Percentiles rank a stretch among this genome's conserved stretches.
Conservation (phyloP, 148 eudicot genomes). For the Bassia scoparia region DNA sequence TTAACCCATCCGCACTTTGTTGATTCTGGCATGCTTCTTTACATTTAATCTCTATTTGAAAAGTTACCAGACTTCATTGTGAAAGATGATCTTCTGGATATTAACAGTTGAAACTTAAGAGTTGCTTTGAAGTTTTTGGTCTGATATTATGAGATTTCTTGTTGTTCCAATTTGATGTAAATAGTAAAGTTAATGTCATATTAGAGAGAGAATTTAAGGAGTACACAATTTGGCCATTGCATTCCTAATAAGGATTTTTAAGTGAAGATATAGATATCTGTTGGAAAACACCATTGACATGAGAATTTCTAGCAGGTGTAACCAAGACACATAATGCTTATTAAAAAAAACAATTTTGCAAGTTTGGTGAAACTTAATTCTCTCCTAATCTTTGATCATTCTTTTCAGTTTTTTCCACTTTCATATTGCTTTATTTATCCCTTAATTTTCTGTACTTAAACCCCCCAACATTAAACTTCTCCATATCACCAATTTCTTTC, state of each 20-base stretch:
- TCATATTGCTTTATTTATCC: conserved; percentile 30
- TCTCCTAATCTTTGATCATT: conserved; percentile 46
- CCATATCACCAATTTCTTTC: conserved; percentile 10
- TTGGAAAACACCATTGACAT: conserved; percentile 33
- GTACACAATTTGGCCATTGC: conserved; percentile 17
- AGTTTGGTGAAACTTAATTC: conserved; percentile 43
- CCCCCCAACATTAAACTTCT: conserved; percentile 13
- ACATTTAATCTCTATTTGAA: no score
- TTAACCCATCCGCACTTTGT: no score
- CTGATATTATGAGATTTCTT: not conserved
- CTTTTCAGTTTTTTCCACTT: conserved; percentile 31
- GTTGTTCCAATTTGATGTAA: not conserved
- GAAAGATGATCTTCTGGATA: no score
- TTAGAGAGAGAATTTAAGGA: conserved; percentile 4
- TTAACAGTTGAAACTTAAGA: no score
- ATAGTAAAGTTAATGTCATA: not conserved
- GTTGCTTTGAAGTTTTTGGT: not conserved
- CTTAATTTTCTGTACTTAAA: conserved; percentile 22
- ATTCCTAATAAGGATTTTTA: conserved; percentile 18
- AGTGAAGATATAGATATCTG: conserved; percentile 26
- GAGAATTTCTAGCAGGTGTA: conserved; percentile 29
- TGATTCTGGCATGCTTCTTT: no score
- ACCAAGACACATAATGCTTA: conserved; percentile 12
- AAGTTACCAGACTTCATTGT: no score
- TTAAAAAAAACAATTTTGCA: not conserved